A percentile compares a stretch with the other conserved stretches of the same genome.
These are phyloP conservation scores for Penicillium vulpinum DNA, from an alignment of 2,329 filamentous ascomycete species.

Conservation along the genomic window DNA sequence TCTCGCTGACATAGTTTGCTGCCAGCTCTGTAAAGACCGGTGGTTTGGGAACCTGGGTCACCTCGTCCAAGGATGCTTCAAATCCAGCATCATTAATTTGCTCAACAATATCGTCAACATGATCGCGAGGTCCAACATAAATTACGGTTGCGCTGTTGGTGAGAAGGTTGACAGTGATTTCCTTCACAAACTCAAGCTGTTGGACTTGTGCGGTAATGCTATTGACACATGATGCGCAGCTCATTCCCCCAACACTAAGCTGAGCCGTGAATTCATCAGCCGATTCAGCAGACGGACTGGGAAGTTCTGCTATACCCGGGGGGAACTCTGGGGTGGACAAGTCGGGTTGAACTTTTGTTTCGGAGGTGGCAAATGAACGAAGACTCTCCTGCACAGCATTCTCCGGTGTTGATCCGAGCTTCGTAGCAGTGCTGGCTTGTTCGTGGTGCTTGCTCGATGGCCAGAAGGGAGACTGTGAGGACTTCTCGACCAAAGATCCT, in stretches of 20 bases:
- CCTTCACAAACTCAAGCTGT: slow-evolving; percentile 59
- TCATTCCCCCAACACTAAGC: slow-evolving; percentile 68
- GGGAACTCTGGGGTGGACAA: background rate
- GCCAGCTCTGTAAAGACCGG: slow-evolving; percentile 6
- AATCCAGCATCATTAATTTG: slow-evolving; percentile 53
- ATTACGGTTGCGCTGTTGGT: slow-evolving; percentile 66
- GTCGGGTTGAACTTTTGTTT: slow-evolving; percentile 2
- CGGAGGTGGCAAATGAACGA: slow-evolving; percentile 1
- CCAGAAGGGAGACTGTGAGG: background rate
- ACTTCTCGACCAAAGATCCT: slow-evolving; percentile 15
- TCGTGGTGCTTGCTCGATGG: background rate
- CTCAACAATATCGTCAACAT: slow-evolving; percentile 49
- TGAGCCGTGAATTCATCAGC: slow-evolving; percentile 28
- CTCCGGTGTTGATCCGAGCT: background rate
- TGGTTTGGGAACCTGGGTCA: slow-evolving; percentile 16
- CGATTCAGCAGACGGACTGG: slow-evolving; percentile 2
- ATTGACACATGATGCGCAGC: slow-evolving; percentile 68
- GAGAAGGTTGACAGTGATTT: slow-evolving; percentile 63
- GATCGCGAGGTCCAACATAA: slow-evolving; percentile 51
- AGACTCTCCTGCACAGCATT: background rate
- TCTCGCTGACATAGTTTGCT: slow-evolving; percentile 42
- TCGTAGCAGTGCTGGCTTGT: background rate
- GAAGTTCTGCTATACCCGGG: background rate
- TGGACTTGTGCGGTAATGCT: slow-evolving; percentile 61
- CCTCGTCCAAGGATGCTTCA: slow-evolving; percentile 45